Conservation (phyloP, 306 rosid species). For the Medicago arabica region DNA sequence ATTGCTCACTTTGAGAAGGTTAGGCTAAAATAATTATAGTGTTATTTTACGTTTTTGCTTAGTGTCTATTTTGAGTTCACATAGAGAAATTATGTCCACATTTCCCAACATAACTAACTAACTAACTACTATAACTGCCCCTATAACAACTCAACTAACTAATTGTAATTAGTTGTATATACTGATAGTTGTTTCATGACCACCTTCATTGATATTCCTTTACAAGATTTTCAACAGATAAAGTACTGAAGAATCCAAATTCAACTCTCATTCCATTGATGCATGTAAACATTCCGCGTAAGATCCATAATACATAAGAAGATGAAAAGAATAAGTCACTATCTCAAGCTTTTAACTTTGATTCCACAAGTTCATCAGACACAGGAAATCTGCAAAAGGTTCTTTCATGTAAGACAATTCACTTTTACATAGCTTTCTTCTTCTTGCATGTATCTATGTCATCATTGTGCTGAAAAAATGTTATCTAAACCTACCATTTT, state of each 20-base stretch:
- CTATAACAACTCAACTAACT: neutral
- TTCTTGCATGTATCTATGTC: too few relatives aligned
- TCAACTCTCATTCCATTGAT: slow-evolving; percentile 13
- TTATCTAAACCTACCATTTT: too few relatives aligned
- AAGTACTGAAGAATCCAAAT: neutral
- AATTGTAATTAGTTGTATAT: neutral
- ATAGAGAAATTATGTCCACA: too few relatives aligned
- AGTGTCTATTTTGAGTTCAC: too few relatives aligned
- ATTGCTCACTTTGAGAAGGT: too few relatives aligned
- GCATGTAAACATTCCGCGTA: neutral
- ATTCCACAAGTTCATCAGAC: slow-evolving; percentile 21
- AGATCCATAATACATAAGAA: slow-evolving; percentile 33
- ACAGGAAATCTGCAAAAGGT: slow-evolving; percentile 37
- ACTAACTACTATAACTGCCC: neutral
- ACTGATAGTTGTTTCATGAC: neutral
- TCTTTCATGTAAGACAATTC: slow-evolving; percentile 35
- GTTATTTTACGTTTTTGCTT: too few relatives aligned
- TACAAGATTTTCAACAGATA: neutral
- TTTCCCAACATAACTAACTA: neutral
- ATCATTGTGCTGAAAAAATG: too few relatives aligned
- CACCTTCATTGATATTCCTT: neutral
- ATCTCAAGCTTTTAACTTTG: slow-evolving; percentile 30
- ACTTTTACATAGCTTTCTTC: too few relatives aligned
- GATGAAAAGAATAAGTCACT: slow-evolving; percentile 37
- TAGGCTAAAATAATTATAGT: too few relatives aligned